These are phyloP conservation scores for Chaetomiaceae sp. DNA, from an alignment of 2,329 filamentous ascomycete genomes.

Conservation along the genomic window DNA sequence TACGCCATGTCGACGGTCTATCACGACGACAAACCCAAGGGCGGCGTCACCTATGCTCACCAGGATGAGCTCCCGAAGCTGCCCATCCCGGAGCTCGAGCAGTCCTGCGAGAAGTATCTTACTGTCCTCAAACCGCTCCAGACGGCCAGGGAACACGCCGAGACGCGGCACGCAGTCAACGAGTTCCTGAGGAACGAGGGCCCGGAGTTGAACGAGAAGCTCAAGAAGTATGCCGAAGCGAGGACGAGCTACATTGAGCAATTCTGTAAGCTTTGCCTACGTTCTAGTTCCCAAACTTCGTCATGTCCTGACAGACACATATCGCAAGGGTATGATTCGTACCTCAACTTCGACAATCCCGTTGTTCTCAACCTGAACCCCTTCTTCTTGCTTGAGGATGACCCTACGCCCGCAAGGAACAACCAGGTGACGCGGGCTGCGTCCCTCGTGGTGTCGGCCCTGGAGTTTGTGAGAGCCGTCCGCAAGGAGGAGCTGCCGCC, in stretches of 20 bases:
- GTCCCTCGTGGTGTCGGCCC: conserved; percentile 81
- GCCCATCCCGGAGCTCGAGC: conserved; percentile 83
- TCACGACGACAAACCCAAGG: conserved; percentile 49
- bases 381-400: conserved; percentile 95
- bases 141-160: conserved; percentile 71
- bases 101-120: conserved; percentile 74
- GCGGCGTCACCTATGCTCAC: conserved; percentile 79
- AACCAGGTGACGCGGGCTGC: conserved; percentile 94
- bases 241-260: conserved; percentile 98
- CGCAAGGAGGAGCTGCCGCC: conserved; percentile 88
- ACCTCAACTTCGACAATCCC: conserved; percentile 95
- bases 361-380: conserved; percentile 97
- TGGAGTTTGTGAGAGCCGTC: conserved; percentile 90
- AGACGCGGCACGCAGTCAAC: conserved; percentile 72
- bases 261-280: conserved; percentile 68
- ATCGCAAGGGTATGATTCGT: conserved; percentile 87
- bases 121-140: conserved; percentile 78
- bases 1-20: conserved; percentile 45
- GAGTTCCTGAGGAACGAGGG: conserved; percentile 82
- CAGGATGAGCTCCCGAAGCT: conserved; percentile 88
- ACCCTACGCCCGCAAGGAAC: conserved; percentile 91
- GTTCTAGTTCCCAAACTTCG: no score
- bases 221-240: conserved; percentile 84
- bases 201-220: conserved; percentile 76
- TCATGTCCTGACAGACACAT: conserved; percentile 24